Evolutionary conservation across 805 yeast genomes (phyloP).

Genomic region (Yarrowia bubula): DNA sequence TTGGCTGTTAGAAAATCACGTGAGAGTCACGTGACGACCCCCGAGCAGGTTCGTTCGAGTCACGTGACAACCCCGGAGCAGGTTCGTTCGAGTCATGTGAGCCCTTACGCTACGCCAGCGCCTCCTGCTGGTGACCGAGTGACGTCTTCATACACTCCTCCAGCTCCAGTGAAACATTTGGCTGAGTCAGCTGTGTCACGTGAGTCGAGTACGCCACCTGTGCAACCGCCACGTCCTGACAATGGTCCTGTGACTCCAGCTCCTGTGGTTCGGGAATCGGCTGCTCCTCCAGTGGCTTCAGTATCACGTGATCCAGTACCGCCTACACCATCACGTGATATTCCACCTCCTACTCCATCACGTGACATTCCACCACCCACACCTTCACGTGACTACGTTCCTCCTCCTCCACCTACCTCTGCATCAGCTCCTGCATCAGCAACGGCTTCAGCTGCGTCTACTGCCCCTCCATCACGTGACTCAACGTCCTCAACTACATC

Average conservation of each 20-base stretch:
- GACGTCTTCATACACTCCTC: not conserved
- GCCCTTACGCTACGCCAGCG: not conserved
- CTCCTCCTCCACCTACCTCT: not conserved
- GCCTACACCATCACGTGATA: no score
- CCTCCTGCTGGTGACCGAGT: not conserved
- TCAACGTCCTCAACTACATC: not conserved
- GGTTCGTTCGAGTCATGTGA: not conserved
- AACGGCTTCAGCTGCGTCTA: not conserved
- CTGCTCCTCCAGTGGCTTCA: not conserved
- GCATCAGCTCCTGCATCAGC: not conserved
- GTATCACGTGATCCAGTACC: not conserved
- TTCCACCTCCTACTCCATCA: no score
- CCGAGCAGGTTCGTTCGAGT: not conserved
- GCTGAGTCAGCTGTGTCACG: not conserved
- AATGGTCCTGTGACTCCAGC: not conserved
- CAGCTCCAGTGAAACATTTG: not conserved
- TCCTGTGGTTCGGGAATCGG: not conserved
- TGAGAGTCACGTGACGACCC: not conserved
- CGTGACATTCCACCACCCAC: no score
- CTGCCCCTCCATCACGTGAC: not conserved
- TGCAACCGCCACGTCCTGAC: not conserved
- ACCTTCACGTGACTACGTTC: no score
- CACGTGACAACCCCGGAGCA: not conserved
- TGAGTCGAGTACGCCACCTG: not conserved
- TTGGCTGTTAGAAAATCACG: not conserved